Conservation (phyloP, 164 flowering plant genomes). For the Santalum album region DNA sequence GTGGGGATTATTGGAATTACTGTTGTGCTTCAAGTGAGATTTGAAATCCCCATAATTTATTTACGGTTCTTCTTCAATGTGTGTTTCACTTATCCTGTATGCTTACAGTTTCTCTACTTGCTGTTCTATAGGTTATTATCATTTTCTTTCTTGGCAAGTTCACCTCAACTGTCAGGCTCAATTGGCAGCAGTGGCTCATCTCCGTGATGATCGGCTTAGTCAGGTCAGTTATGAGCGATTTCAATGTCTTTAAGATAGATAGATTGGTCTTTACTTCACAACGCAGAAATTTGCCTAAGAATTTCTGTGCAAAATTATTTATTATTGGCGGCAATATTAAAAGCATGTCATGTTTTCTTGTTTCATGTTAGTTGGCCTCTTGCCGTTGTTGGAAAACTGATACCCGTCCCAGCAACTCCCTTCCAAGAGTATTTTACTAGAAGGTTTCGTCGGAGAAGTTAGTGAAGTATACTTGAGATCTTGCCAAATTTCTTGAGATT, state of each 20-base stretch:
- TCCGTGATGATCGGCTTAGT: slow-evolving; percentile 53
- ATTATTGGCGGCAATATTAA: neutral
- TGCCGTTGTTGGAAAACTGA: slow-evolving; percentile 61
- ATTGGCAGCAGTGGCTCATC: slow-evolving; percentile 65
- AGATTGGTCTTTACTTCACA: neutral
- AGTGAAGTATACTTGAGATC: neutral
- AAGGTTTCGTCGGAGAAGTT: too few relatives aligned
- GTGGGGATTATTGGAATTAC: slow-evolving; percentile 62
- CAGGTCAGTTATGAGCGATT: slow-evolving; percentile 37
- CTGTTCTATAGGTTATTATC: slow-evolving; percentile 42
- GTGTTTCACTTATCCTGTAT: neutral
- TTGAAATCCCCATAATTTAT: too few relatives aligned
- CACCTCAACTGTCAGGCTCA: slow-evolving; percentile 50
- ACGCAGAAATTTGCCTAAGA: neutral
- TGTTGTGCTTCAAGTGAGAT: slow-evolving; percentile 69
- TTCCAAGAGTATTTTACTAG: slow-evolving; percentile 22
- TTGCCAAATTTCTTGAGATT: too few relatives aligned
- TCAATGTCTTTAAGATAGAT: too few relatives aligned
- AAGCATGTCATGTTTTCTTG: neutral
- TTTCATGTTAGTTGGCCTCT: slow-evolving; percentile 73
- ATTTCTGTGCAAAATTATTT: too few relatives aligned
- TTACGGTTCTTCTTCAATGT: neutral
- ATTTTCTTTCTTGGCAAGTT: slow-evolving; percentile 77
- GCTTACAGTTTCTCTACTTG: neutral
- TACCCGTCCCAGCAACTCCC: slow-evolving; percentile 79